Evolutionary conservation across 768 basidiomycete genomes (phyloP).

Genomic region (Boletus eberwhitei): DNA sequence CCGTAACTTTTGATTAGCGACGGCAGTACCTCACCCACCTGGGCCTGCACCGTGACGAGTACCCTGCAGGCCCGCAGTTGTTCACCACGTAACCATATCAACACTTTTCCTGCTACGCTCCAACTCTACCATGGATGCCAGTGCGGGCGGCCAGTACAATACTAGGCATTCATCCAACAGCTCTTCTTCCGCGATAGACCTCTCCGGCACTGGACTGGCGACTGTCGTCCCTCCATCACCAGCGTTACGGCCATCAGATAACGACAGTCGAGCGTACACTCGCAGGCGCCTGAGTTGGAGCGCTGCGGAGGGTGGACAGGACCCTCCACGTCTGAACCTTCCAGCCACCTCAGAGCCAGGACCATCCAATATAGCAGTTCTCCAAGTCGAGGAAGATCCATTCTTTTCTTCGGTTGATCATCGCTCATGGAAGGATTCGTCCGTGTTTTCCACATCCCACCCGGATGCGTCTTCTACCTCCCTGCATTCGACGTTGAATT

Average conservation of each 20-base stretch:
- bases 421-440: conserved; percentile 30
- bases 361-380: conserved; percentile 16
- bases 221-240: conserved; percentile 50
- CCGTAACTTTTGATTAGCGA: too few species aligned
- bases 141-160: conserved; percentile 1
- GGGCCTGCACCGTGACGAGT: too few species aligned
- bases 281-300: conserved; percentile 63
- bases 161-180: conserved; percentile 23
- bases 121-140: conserved; percentile 11
- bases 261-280: conserved; percentile 32
- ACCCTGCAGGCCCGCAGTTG: too few species aligned
- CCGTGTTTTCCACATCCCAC: conserved; percentile 42
- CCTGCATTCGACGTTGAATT: conserved; percentile 37
- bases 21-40: too few species aligned
- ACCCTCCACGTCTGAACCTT: conserved; percentile 44
- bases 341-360: conserved; percentile 19
- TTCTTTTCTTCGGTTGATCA: conserved; percentile 43
- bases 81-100: background rate
- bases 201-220: conserved; percentile 46
- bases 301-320: conserved; percentile 41
- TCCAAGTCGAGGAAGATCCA: conserved; percentile 40
- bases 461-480: conserved; percentile 52
- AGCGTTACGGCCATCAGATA: conserved; percentile 37
- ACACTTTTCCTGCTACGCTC: background rate
- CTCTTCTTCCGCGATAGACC: conserved; percentile 56